phyloP scores from a whole-genome alignment of 2,329 filamentous ascomycete genomes.

The Fusarium bactridioides region DNA sequence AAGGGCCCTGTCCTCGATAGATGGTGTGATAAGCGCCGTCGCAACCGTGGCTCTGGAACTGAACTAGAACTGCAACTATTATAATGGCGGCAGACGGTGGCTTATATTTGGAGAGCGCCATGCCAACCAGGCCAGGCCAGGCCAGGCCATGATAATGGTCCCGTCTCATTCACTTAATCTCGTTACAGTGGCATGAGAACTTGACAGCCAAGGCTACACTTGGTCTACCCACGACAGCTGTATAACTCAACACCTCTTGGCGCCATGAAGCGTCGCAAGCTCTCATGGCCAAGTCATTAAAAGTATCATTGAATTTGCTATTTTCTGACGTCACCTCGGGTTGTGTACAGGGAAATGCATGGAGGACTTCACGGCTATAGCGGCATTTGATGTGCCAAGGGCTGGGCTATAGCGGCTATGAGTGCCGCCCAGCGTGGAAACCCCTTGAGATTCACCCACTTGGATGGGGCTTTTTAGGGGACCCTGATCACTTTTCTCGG shows the following conservation, averaged over 20 bases:
- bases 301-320: neutral
- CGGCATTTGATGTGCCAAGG: conserved; percentile 33
- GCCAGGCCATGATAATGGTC: neutral
- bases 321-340: conserved; percentile 36
- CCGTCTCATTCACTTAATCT: neutral
- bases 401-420: conserved; percentile 27
- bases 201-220: neutral
- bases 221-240: conserved; percentile 27
- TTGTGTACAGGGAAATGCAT: conserved; percentile 4
- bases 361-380: conserved; percentile 23
- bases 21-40: conserved; percentile 37
- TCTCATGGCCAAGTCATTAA: conserved; percentile 22
- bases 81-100: conserved; percentile 19
- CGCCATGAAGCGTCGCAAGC: conserved; percentile 32
- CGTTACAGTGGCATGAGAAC: neutral
- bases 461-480: neutral
- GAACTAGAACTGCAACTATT: conserved; percentile 3
- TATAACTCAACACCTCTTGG: conserved; percentile 23
- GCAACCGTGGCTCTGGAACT: conserved; percentile 12
- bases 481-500: conserved; percentile 19
- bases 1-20: conserved; percentile 3
- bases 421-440: conserved; percentile 20
- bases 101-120: conserved; percentile 30
- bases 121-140: neutral
- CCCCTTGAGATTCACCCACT: neutral